Evolutionary conservation across 257 asterid species (phyloP).

Genomic region (Paulownia fortunei): DNA sequence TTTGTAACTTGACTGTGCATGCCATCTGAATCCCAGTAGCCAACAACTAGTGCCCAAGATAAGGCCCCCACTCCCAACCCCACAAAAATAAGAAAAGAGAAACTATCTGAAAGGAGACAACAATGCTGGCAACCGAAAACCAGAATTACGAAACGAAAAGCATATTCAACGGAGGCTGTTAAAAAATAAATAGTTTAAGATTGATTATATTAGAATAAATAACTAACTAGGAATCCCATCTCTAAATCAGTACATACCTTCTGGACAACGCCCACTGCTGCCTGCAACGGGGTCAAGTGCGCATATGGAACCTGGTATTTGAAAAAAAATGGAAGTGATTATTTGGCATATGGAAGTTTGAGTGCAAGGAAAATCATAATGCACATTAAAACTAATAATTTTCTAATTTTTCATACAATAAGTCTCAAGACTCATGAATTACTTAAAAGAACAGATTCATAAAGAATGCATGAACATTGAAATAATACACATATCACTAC

Average conservation of each 20-base stretch:
- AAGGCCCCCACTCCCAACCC: no score
- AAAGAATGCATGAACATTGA: neutral
- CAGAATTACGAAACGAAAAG: neutral
- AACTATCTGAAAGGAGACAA: no score
- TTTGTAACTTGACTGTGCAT: neutral
- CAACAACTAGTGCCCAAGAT: no score
- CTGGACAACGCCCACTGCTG: slow-evolving; percentile 89
- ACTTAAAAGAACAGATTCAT: neutral
- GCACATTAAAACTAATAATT: neutral
- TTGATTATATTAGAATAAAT: neutral
- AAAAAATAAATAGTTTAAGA: no score
- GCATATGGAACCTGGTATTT: slow-evolving; percentile 73
- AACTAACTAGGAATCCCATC: neutral
- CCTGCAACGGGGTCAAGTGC: slow-evolving; percentile 82
- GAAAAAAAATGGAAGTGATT: slow-evolving; percentile 30
- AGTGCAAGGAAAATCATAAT: neutral
- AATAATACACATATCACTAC: neutral
- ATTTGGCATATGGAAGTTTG: neutral
- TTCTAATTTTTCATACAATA: neutral
- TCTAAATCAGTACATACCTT: slow-evolving; percentile 51
- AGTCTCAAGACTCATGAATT: neutral
- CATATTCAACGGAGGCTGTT: neutral
- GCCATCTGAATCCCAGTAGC: neutral
- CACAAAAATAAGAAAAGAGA: neutral
- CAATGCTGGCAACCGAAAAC: no score